Evolutionary conservation across 495 filamentous ascomycete species (phyloP).

Genomic region (Penicillium salamii): DNA sequence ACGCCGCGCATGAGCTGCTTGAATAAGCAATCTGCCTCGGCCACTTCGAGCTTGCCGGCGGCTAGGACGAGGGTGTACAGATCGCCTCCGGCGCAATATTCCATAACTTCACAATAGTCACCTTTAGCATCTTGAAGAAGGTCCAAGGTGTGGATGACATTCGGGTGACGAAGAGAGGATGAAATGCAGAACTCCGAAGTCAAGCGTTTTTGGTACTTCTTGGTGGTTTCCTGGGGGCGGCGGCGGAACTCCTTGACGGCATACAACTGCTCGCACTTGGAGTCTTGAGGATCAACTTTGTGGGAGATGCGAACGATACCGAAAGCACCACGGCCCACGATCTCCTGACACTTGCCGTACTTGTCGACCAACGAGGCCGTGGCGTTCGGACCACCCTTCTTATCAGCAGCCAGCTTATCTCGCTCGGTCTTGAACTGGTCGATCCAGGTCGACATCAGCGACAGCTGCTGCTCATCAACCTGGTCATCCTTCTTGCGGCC

Average conservation of each 20-base stretch:
- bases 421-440: constrained; percentile 89
- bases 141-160: constrained; percentile 97
- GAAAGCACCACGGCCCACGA: constrained; percentile 96
- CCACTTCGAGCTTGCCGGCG: constrained; percentile 87
- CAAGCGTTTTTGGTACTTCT: constrained; percentile 96
- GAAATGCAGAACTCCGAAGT: constrained; percentile 99
- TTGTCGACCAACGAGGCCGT: constrained; percentile 89
- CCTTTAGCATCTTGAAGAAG: constrained; percentile 94
- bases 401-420: constrained; percentile 70
- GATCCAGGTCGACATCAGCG: constrained; percentile 92
- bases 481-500: constrained; percentile 62
- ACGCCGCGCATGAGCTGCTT: constrained; percentile 99
- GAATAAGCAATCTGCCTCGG: constrained; percentile 97
- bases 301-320: constrained; percentile 98
- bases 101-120: constrained; percentile 99
- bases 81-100: constrained; percentile 96
- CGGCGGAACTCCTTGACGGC: constrained; percentile 98
- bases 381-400: constrained; percentile 72
- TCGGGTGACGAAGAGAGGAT: constrained; percentile 91
- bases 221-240: constrained; percentile 85
- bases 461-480: constrained; percentile 76
- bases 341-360: constrained; percentile 98
- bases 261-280: constrained; percentile 82
- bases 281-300: constrained; percentile 81
- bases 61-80: constrained; percentile 92